These are phyloP conservation scores for Myrmaecium sp. DNA, from an alignment of 2,329 filamentous ascomycete species.

Conservation along the genomic window DNA sequence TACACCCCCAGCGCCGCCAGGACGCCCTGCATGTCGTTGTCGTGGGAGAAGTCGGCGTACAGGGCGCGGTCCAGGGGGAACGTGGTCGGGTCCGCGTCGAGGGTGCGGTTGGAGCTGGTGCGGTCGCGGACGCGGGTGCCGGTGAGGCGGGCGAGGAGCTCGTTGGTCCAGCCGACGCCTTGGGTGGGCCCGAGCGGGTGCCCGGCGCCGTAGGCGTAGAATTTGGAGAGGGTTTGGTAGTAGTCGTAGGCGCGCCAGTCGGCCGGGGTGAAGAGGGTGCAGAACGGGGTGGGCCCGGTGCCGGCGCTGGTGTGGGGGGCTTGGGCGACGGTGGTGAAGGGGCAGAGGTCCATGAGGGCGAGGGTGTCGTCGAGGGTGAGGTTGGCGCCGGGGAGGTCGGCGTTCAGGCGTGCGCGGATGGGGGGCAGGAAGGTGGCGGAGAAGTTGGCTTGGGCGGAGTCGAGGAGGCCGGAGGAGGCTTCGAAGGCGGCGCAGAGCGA, in stretches of 20 bases:
- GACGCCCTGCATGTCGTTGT: slow-evolving; percentile 69
- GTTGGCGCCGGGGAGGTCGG: slow-evolving; percentile 49
- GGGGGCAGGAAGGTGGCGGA: slow-evolving; percentile 44
- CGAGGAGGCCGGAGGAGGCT: slow-evolving; percentile 40
- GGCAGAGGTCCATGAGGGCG: slow-evolving; percentile 74
- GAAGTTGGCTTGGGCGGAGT: slow-evolving; percentile 41
- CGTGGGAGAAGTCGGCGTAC: slow-evolving; percentile 85
- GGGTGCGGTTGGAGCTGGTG: slow-evolving; percentile 61
- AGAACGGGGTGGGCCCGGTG: slow-evolving; percentile 50
- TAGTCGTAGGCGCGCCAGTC: slow-evolving; percentile 77
- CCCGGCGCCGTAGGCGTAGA: slow-evolving; percentile 63
- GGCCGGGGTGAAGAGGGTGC: slow-evolving; percentile 49
- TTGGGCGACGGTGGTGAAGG: slow-evolving; percentile 63
- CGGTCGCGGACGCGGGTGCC: slow-evolving; percentile 48
- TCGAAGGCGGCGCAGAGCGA: slow-evolving; percentile 56
- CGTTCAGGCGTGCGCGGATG: slow-evolving; percentile 54
- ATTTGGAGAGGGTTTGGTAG: slow-evolving; percentile 63
- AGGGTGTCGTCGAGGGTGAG: slow-evolving; percentile 46
- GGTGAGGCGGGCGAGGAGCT: slow-evolving; percentile 69
- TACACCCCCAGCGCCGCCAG: slow-evolving; percentile 66
- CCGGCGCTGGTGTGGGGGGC: slow-evolving; percentile 32
- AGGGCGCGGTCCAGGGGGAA: slow-evolving; percentile 54
- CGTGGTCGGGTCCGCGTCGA: slow-evolving; percentile 48
- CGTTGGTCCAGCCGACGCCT: slow-evolving; percentile 75
- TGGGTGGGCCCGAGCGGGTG: slow-evolving; percentile 68